These are phyloP conservation scores for Amauroascus verrucosus DNA, from an alignment of 2,329 filamentous ascomycete genomes.

Conservation along the genomic window DNA sequence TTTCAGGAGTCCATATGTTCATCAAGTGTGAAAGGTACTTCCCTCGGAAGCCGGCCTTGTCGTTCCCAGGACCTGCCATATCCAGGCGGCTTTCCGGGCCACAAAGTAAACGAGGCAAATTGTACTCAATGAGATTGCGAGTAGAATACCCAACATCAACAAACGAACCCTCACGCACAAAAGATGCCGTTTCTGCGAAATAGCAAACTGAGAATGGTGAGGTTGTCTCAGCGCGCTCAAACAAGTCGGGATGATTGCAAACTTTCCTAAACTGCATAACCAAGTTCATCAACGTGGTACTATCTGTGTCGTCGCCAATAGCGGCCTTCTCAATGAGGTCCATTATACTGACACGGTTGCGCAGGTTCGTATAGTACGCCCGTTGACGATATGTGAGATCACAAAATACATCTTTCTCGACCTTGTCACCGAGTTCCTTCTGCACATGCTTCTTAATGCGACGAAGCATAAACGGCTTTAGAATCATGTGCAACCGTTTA, in stretches of 20 bases:
- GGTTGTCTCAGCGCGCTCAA: slow-evolving; percentile 83
- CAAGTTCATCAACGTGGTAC: slow-evolving; percentile 93
- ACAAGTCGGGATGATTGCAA: slow-evolving; percentile 95
- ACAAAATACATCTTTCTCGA: slow-evolving; percentile 92
- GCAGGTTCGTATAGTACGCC: slow-evolving; percentile 80
- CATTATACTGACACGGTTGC: slow-evolving; percentile 97
- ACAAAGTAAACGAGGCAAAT: slow-evolving; percentile 71
- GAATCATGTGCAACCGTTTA: slow-evolving; percentile 92
- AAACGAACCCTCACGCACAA: slow-evolving; percentile 74
- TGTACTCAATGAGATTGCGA: slow-evolving; percentile 73
- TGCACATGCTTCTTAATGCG: slow-evolving; percentile 99
- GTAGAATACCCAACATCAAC: slow-evolving; percentile 80
- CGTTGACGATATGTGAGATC: slow-evolving; percentile 93
- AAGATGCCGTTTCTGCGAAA: slow-evolving; percentile 92
- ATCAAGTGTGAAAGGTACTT: slow-evolving; percentile 70
- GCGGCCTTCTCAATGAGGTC: slow-evolving; percentile 96
- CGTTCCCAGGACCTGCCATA: slow-evolving; percentile 62
- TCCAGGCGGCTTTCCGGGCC: slow-evolving; percentile 67
- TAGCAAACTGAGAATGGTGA: slow-evolving; percentile 75
- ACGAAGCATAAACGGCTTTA: slow-evolving; percentile 98
- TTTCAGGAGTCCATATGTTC: slow-evolving; percentile 80
- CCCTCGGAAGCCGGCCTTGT: slow-evolving; percentile 65
- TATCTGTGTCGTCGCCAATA: slow-evolving; percentile 86
- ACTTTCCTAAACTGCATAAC: slow-evolving; percentile 99
- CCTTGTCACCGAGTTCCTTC: slow-evolving; percentile 97